Percentiles rank a stretch among this genome's conserved stretches.
phyloP scores from a whole-genome alignment of 371 early-diverging fungal genomes.

The Mortierella sp. region DNA sequence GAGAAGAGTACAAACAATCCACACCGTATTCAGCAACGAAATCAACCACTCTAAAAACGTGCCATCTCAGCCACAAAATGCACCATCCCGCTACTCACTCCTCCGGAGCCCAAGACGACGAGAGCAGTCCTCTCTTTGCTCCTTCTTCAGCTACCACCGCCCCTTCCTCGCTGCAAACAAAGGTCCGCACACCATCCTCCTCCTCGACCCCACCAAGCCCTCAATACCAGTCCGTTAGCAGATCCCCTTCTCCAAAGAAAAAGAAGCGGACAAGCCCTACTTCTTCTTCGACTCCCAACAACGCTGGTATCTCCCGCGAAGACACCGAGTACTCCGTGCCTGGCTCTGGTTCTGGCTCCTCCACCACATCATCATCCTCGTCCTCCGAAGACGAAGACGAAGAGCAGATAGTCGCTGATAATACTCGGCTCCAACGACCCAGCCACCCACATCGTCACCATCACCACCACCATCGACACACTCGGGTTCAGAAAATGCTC shows the following conservation, averaged over 20 bases:
- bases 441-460: slow-evolving; percentile 9
- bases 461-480: slow-evolving; percentile 7
- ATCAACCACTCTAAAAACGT: not conserved
- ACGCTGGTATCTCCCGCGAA: not conserved
- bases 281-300: not conserved
- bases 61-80: slow-evolving; percentile 5
- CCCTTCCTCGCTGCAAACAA: not conserved
- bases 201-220: not conserved
- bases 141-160: not conserved
- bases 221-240: slow-evolving; percentile 11
- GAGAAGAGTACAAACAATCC: not conserved
- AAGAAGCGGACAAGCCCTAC: not conserved
- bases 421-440: not conserved
- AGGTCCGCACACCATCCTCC: not conserved
- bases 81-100: not conserved
- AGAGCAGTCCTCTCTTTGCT: slow-evolving; percentile 3
- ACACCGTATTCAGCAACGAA: not conserved
- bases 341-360: slow-evolving; percentile 2
- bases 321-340: not conserved
- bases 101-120: slow-evolving; percentile 10
- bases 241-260: slow-evolving; percentile 11
- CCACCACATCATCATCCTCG: not conserved
- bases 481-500: slow-evolving; percentile 29
- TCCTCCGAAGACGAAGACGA: slow-evolving; percentile 12
- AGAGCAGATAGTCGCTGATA: not conserved